A percentile compares a stretch with the other conserved stretches of the same genome.
Evolutionary conservation across 192 early-diverging fungal genomes (phyloP).

Genomic region (Chytriomyces sp.): DNA sequence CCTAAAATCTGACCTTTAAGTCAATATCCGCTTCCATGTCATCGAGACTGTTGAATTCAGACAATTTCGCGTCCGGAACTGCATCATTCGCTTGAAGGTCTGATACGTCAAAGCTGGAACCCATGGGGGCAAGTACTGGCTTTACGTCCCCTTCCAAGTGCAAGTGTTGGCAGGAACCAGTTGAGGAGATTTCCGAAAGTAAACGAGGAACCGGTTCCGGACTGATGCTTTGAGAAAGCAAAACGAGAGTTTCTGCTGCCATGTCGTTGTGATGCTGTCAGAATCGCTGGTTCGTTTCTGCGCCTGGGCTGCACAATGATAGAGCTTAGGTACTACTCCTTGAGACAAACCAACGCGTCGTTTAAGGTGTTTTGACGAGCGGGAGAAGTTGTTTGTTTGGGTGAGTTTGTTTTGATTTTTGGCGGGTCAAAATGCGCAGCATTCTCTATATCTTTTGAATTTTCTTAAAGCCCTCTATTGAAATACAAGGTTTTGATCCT

Average conservation of each 20-base stretch:
- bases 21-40: constrained; percentile 24
- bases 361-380: not conserved
- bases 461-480: constrained; percentile 71
- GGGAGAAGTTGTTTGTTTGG: not conserved
- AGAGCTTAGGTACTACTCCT: too few species aligned
- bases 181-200: not conserved
- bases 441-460: not conserved
- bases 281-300: too few species aligned
- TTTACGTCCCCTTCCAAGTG: too few species aligned
- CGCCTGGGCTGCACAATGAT: too few species aligned
- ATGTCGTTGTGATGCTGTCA: not conserved
- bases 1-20: constrained; percentile 10
- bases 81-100: too few species aligned
- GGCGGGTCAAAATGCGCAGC: not conserved
- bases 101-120: too few species aligned
- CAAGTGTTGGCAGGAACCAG: too few species aligned
- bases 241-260: constrained; percentile 12
- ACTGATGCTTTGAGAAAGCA: not conserved
- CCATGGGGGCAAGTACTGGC: too few species aligned
- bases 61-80: too few species aligned
- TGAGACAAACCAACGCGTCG: too few species aligned
- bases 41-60: not conserved
- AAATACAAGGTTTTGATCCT: constrained; percentile 66
- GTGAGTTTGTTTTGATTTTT: not conserved
- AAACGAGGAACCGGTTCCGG: not conserved